These are phyloP conservation scores for Carex scoparia DNA, from an alignment of 176 grass and related monocot genomes.

Conservation along the genomic window DNA sequence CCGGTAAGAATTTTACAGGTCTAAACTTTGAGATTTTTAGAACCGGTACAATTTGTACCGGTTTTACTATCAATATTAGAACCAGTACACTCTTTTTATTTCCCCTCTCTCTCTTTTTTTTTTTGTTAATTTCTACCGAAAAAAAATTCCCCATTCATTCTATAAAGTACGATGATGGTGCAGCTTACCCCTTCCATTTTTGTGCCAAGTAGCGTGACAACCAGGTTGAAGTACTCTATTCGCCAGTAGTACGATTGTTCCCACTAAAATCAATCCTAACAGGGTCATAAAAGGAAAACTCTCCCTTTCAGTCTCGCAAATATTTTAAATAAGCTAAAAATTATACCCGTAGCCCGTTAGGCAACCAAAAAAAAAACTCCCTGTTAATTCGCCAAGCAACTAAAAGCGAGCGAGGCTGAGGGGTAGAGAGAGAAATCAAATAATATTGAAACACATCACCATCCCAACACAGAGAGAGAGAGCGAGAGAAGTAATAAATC, in stretches of 20 bases:
- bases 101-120: too few species aligned
- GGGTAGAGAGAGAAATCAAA: not conserved
- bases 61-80: too few species aligned
- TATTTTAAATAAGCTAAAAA: not conserved
- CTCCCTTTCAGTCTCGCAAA: not conserved
- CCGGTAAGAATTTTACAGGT: too few species aligned
- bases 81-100: too few species aligned
- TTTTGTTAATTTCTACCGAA: too few species aligned
- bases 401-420: not conserved
- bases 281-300: not conserved
- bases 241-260: not conserved
- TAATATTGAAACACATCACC: not conserved
- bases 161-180: too few species aligned
- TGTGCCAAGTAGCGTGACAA: not conserved
- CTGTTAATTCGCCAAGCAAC: not conserved
- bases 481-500: conserved; percentile 1
- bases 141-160: too few species aligned
- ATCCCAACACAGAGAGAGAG: conserved; percentile 9
- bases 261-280: not conserved
- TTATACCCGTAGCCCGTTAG: too few species aligned
- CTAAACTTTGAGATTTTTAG: too few species aligned
- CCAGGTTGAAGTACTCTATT: not conserved
- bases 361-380: not conserved
- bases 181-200: not conserved
- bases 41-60: too few species aligned